Conservation (phyloP, 345 rosid genomes). For the Linum trigynum region DNA sequence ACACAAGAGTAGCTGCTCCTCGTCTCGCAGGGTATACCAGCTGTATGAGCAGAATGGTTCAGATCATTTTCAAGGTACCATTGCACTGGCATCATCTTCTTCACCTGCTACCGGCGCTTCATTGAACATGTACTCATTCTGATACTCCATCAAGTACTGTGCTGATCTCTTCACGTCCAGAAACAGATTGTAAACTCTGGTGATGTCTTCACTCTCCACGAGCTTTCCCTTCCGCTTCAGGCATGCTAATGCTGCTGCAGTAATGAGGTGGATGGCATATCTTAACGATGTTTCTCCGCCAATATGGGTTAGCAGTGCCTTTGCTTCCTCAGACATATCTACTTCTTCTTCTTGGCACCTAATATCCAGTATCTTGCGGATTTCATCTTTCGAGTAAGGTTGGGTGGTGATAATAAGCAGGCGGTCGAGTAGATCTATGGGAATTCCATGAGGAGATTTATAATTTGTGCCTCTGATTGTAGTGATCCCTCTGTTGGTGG, state of each 20-base stretch:
- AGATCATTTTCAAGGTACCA: conserved; percentile 27
- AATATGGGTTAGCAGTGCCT: conserved; percentile 61
- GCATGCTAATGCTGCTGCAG: conserved; percentile 70
- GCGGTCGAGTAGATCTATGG: conserved; percentile 89
- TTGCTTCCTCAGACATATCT: conserved; percentile 76
- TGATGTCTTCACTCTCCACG: conserved; percentile 66
- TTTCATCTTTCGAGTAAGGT: conserved; percentile 74
- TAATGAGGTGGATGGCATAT: conserved; percentile 82
- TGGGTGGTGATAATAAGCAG: conserved; percentile 76
- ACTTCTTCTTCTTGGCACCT: conserved; percentile 95
- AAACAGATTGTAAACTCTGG: conserved; percentile 67
- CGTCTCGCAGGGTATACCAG: no score
- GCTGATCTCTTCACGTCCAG: conserved; percentile 90
- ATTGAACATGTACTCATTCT: conserved; percentile 81
- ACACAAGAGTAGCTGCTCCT: no score
- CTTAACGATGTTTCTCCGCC: conserved; percentile 86
- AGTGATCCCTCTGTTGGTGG: conserved; percentile 88
- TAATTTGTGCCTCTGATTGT: conserved; percentile 85
- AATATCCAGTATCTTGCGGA: conserved; percentile 69
- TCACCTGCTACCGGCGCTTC: conserved; percentile 40
- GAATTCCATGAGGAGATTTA: conserved; percentile 93
- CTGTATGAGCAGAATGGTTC: no score
- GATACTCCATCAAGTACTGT: conserved; percentile 83
- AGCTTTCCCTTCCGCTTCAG: conserved; percentile 75
- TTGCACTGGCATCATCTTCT: conserved; percentile 37